Percentiles rank a stretch among this genome's conserved stretches.
Conservation (phyloP, 352 stramenopile species). For the Saprolegnia diclina region DNA sequence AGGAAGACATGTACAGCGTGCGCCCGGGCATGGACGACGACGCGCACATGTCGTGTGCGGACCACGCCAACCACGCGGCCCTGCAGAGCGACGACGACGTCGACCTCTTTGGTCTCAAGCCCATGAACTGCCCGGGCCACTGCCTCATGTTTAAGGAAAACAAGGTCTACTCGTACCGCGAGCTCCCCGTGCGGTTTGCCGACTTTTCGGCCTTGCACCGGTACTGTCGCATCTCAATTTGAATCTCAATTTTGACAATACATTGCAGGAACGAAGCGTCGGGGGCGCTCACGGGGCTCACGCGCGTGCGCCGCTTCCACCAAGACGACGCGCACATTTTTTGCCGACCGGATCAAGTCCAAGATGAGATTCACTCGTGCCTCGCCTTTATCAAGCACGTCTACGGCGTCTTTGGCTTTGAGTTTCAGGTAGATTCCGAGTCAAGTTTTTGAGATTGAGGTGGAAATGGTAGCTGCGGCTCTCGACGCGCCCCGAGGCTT, state of each 20-base stretch:
- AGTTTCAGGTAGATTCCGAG: slow-evolving; percentile 91
- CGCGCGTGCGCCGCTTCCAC: slow-evolving; percentile 96
- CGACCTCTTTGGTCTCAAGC: slow-evolving; percentile 96
- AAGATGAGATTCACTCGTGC: slow-evolving; percentile 93
- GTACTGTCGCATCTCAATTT: slow-evolving; percentile 5
- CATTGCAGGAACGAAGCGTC: slow-evolving; percentile 87
- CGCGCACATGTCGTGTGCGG: slow-evolving; percentile 22
- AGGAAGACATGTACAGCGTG: slow-evolving; percentile 94
- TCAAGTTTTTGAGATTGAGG: slow-evolving; percentile 15
- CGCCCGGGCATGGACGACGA: slow-evolving; percentile 51
- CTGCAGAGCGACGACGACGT: slow-evolving; percentile 70
- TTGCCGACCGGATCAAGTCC: slow-evolving; percentile 88
- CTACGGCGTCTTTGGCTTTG: slow-evolving; percentile 93
- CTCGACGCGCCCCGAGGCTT: slow-evolving; percentile 93
- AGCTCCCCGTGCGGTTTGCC: slow-evolving; percentile 91
- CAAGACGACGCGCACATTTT: slow-evolving; percentile 99
- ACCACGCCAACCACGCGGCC: slow-evolving; percentile 27
- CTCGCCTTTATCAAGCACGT: slow-evolving; percentile 93
- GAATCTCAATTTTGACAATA: slow-evolving; percentile 1
- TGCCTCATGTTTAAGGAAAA: slow-evolving; percentile 96
- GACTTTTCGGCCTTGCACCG: slow-evolving; percentile 94
- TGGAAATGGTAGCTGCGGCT: slow-evolving; percentile 44
- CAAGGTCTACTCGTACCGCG: slow-evolving; percentile 92
- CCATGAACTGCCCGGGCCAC: slow-evolving; percentile 98
- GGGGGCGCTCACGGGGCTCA: slow-evolving; percentile 94